Base-by-base conservation (phyloP, 495 filamentous ascomycete genomes). In the Articulospora tetracladia region DNA sequence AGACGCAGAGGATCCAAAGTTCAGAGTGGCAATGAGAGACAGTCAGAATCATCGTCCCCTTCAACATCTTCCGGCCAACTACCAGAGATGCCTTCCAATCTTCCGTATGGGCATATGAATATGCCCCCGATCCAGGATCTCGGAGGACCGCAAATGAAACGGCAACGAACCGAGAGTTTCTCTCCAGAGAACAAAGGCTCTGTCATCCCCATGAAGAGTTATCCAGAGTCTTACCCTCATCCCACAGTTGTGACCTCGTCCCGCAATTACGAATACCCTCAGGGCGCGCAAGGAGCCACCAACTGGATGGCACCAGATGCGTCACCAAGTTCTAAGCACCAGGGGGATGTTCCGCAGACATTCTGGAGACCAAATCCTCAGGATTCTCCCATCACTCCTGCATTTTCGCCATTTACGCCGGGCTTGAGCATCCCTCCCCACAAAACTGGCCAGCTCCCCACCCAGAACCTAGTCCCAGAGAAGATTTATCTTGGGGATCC, bases 11-110 rank as follows among this genome's bases (percentile, higher is more conserved):
- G 49, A 26, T 69, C 67, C 4, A 66, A 64, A 39, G 46, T 58
- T 49, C 67, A 64, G 34, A 66, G 58, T 52, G 67, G 64, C 12
- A 53, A 58, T 46, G 63, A 60, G 12, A 66, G 73, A 55, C 64
- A 70, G n/a, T 80, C 79, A 13, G 71, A 74, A 30, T 76, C 80
- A 34, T 77, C 78, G 13, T 79, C 80, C 48, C 77, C 80, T 23
- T 70, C 74, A n/a, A 74, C 78, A 57, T 69, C 76, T 46, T 70
- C 72, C 3, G 72, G 76, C 20, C 70, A 76, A 39, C 68, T 72
- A 0, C 69, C 72, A 30, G 79, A 80, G 28, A 68, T 77, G 27
- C 77, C 75, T 55, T 58, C 70, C 10, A 74, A 71, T 25, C 66
- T 72, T 24, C 62, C 71, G 25, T 82, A 79, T 60, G 73, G 58